phyloP scores from a whole-genome alignment of 2,329 filamentous ascomycete genomes.

The Cladosporium sp. region DNA sequence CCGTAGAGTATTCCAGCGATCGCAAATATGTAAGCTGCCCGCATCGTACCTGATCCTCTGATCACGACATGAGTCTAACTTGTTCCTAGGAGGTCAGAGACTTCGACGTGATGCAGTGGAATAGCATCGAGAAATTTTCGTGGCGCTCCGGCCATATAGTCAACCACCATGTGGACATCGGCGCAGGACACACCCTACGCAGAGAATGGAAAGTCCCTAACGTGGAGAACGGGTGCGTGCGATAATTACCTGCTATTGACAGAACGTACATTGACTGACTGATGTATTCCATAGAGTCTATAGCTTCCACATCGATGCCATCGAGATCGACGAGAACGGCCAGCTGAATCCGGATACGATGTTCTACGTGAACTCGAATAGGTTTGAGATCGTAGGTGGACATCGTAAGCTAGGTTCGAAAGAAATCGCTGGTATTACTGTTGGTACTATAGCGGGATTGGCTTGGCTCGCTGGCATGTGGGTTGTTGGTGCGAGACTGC shows the following conservation, averaged over 20 bases:
- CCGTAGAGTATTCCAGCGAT: background rate
- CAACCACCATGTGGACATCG: background rate
- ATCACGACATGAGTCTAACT: background rate
- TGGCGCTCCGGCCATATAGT: background rate
- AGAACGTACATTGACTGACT: background rate
- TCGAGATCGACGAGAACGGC: background rate
- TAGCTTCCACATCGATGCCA: background rate
- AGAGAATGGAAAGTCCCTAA: background rate
- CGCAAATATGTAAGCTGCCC: background rate
- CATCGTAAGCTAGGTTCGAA: background rate
- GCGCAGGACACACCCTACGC: background rate
- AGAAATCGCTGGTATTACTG: background rate
- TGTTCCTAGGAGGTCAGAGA: background rate
- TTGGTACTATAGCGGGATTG: background rate
- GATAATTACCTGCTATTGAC: too few species aligned
- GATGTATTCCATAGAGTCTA: background rate
- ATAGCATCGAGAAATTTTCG: background rate
- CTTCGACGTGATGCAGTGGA: background rate
- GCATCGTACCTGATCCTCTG: background rate
- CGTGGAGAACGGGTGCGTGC: background rate
- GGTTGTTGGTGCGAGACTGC: background rate
- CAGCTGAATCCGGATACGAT: background rate
- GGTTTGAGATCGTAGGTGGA: background rate
- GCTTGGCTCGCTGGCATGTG: background rate
- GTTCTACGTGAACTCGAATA: background rate